These are phyloP conservation scores for Carex parvula DNA, from an alignment of 176 grass and related monocot species.

Conservation along the genomic window DNA sequence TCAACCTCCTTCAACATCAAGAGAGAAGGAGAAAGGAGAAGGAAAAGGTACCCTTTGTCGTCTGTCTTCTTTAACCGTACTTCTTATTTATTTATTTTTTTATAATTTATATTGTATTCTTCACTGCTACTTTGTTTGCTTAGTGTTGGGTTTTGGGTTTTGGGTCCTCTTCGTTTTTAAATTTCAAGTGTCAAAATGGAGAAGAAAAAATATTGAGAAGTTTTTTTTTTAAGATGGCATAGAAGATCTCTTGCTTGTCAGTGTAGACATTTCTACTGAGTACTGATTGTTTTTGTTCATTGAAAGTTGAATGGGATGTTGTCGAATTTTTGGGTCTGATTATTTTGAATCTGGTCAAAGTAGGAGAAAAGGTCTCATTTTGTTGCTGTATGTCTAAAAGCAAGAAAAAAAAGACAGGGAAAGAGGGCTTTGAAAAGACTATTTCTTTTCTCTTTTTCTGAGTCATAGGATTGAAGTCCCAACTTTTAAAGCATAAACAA, in stretches of 20 bases:
- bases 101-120: background rate
- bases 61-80: background rate
- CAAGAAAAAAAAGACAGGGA: background rate
- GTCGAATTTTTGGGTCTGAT: background rate
- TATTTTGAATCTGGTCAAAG: slow-evolving; percentile 3
- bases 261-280: background rate
- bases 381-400: background rate
- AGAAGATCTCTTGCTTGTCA: slow-evolving; percentile 2
- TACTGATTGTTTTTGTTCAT: background rate
- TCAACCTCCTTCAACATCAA: slow-evolving; percentile 10
- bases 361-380: background rate
- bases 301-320: background rate
- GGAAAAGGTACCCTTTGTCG: slow-evolving; percentile 17
- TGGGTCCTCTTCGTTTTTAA: no score
- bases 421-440: background rate
- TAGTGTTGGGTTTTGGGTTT: slow-evolving; percentile 5
- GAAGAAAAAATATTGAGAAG: no score
- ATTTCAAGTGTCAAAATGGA: no score
- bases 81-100: background rate
- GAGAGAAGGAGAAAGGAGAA: slow-evolving; percentile 3
- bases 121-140: background rate
- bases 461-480: background rate
- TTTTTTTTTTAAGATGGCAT: background rate
- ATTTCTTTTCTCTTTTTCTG: background rate
- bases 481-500: background rate